These are phyloP conservation scores for Backusella tuberculispora DNA, from an alignment of 192 early-diverging fungal genomes.

Conservation along the genomic window DNA sequence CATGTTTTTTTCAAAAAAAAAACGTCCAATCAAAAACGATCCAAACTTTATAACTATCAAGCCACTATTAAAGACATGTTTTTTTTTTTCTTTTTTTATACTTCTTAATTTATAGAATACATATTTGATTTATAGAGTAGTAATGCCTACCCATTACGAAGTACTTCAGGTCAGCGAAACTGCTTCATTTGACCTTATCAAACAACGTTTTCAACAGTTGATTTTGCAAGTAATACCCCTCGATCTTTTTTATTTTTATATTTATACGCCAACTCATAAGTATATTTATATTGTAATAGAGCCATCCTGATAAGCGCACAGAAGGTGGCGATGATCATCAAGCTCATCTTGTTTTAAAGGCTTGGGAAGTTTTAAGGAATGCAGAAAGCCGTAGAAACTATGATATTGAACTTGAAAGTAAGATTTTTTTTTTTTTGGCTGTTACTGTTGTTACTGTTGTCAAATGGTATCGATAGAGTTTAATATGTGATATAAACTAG, in stretches of 20 bases:
- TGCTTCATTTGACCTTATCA: constrained; percentile 53
- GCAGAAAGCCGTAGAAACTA: constrained; percentile 51
- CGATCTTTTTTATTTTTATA: not conserved
- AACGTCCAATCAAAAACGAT: too few relatives aligned
- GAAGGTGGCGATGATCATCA: constrained; percentile 19
- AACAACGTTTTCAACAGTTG: constrained; percentile 57
- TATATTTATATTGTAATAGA: constrained; percentile 30
- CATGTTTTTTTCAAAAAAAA: too few relatives aligned
- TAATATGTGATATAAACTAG: constrained; percentile 8
- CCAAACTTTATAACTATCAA: not conserved
- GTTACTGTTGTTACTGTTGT: not conserved
- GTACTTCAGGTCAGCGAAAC: constrained; percentile 52
- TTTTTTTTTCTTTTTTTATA: constrained; percentile 8
- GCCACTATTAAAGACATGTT: not conserved
- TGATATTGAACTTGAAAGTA: constrained; percentile 55
- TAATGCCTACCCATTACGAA: constrained; percentile 50
- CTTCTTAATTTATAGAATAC: not conserved
- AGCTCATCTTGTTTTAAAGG: constrained; percentile 50
- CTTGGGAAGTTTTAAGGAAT: constrained; percentile 59
- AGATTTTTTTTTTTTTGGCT: not conserved
- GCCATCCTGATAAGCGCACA: constrained; percentile 61
- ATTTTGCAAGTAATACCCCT: constrained; percentile 49
- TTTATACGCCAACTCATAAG: not conserved
- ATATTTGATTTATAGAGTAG: too few relatives aligned
- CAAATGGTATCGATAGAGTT: not conserved